These are phyloP conservation scores for Metarhizium brunneum DNA, from an alignment of 2,329 filamentous ascomycete species.

Conservation along the genomic window DNA sequence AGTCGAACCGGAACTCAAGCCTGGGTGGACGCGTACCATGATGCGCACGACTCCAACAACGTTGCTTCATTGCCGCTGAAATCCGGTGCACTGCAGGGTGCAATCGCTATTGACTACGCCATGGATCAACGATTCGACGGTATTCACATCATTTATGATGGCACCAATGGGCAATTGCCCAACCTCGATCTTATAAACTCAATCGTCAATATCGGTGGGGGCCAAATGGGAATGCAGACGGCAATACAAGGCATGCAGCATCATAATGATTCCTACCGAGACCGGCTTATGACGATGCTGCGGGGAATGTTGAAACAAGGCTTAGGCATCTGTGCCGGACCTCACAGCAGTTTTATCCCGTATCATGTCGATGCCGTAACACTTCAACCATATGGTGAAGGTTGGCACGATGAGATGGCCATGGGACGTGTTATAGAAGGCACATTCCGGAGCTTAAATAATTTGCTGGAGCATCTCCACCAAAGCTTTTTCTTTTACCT, in stretches of 20 bases:
- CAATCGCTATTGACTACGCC: slow-evolving; percentile 87
- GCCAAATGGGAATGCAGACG: slow-evolving; percentile 84
- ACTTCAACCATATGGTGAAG: slow-evolving; percentile 77
- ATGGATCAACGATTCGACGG: slow-evolving; percentile 77
- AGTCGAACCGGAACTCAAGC: slow-evolving; percentile 86
- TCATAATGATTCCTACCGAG: slow-evolving; percentile 67
- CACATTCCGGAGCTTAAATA: slow-evolving; percentile 88
- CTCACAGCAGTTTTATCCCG: slow-evolving; percentile 92
- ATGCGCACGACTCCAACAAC: slow-evolving; percentile 63
- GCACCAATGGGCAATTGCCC: slow-evolving; percentile 87
- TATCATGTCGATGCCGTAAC: slow-evolving; percentile 97
- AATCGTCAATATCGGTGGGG: slow-evolving; percentile 74
- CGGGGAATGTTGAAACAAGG: slow-evolving; percentile 90
- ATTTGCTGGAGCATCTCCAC: slow-evolving; percentile 90
- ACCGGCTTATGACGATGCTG: slow-evolving; percentile 79
- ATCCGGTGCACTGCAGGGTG: slow-evolving; percentile 86
- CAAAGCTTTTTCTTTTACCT: slow-evolving; percentile 99
- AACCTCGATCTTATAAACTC: slow-evolving; percentile 96
- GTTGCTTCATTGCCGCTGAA: slow-evolving; percentile 78
- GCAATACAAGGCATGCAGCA: slow-evolving; percentile 84
- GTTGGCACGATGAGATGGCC: slow-evolving; percentile 97
- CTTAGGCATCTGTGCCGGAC: slow-evolving; percentile 77
- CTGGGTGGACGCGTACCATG: slow-evolving; percentile 97
- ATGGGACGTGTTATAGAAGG: slow-evolving; percentile 85
- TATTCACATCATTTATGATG: slow-evolving; percentile 88